Base-by-base conservation (phyloP, 371 early-diverging fungal genomes). In the Rhizopus microsporus region DNA sequence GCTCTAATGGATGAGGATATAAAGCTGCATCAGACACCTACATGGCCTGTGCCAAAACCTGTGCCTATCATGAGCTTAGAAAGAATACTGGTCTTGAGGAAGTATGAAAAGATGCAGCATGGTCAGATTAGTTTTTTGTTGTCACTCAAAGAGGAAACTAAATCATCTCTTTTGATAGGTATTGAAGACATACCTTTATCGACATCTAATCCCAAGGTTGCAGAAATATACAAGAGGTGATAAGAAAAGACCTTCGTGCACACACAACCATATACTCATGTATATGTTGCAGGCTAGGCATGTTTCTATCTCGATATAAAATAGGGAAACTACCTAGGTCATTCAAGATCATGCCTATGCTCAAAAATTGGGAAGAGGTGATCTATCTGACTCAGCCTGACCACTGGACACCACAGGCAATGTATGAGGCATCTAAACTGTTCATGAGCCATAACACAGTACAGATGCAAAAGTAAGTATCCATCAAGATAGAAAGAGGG, bases 381-480 rank as follows among this genome's bases (percentile, higher is more conserved):
- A 71, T 98, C 47, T 88, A 87, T 62, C 71, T 95, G 30, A 97
- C 98, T 4, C 78, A 81, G 10, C 98, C 98, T 0, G 87, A 86
- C 33, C 77, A 79, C 29, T 98, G 99, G 99, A 92, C 98, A 4
- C 92, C 96, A 6, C 88, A 96, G 64, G 98, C 98, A 9, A 86
- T 85, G 4, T 96, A 88, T 72, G 90, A 95, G 75, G 96, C 97
- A 0, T 94, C 97, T 1, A 82, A 92, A 30, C 84, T 98, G 60
- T 98, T 97, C 71, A 86, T 92, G 23, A 91, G 95, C 30, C 93
- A 92, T 74, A 75, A 98, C 71, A 94, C 92, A 72, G 86, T 88
- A 33, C 90, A 93, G 77, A 91, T 93, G 13, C 93, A 95, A 76
- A 78, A 84, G 65, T 51, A 60, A 23, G 44, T 32, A 33, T 9